Base-by-base conservation (phyloP, 352 stramenopile species). In the Phytophthora palmivora region DNA sequence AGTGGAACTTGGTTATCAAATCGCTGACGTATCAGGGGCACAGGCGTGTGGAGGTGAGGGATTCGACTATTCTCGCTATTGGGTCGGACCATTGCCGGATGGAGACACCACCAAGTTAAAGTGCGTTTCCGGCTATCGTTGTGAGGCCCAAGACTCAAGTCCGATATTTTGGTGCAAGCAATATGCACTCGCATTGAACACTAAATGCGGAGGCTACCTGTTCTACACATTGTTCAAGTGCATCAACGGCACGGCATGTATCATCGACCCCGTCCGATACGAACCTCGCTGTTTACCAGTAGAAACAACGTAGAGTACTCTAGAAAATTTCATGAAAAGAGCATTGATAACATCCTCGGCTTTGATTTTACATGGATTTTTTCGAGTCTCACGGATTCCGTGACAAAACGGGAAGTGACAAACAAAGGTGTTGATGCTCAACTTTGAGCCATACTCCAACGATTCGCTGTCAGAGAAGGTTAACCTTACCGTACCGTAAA, bases 171-270 rank as follows among this genome's bases (percentile, higher is more conserved):
- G 63, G 63, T 71, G 63, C 44, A 61, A 67, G 21, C 63, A 71
- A 36, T 71, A 54, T 45, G 63, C 56, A 15, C 32, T 71, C 16
- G 56, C 63, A 18, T 14, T 61, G 43, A 63, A 63, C 24, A 50
- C 47, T 22, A 66, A 71, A 22, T 71, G 57, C 22, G 63, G 56
- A 3, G 63, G 63, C 36, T 71, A 67, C 32, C 19, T 44, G 21
- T 67, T 67, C 63, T 71, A 67, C 63, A 67, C 63, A 16, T 34
- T 66, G 36, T 67, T 71, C 43, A 66, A 63, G 43, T 71, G 63
- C 26, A 48, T 71, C 32, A 30, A 71, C 10, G 49, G 63, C 48
- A 71, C 63, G 15, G 21, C 37, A 11, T 71, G 63, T 33, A 58
- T 18, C 15, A 54, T 71, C 30, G 63, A 62, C 36, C 48, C 58